Evolutionary conservation across 176 grass and related monocot genomes (phyloP).

Genomic region (Eragrostis curvula): DNA sequence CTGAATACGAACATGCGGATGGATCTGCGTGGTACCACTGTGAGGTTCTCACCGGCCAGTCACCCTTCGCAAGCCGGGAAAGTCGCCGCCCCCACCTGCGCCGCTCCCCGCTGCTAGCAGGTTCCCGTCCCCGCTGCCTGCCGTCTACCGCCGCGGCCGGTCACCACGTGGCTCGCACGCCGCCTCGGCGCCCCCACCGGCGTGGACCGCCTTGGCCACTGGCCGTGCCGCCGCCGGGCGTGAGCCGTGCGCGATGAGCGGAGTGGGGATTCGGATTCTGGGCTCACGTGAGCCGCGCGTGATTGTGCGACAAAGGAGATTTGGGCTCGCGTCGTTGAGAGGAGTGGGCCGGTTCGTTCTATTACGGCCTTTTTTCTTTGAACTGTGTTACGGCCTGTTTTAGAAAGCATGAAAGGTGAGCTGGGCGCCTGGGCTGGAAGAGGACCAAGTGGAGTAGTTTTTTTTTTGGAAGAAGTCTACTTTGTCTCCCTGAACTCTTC

Average conservation of each 20-base stretch:
- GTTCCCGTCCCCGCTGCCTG: not conserved
- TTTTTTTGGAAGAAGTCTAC: too few relatives aligned
- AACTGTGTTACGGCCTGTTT: not conserved
- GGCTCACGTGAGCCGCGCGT: slow-evolving; percentile 1
- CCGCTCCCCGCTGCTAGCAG: not conserved
- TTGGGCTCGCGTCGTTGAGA: not conserved
- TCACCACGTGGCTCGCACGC: not conserved
- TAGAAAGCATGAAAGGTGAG: not conserved
- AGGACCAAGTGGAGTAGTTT: too few relatives aligned
- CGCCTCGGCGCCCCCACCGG: not conserved
- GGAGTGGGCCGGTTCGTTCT: not conserved
- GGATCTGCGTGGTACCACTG: not conserved
- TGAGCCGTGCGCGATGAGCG: not conserved
- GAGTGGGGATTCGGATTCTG: slow-evolving; percentile 5
- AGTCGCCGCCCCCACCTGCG: not conserved
- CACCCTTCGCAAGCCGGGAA: not conserved
- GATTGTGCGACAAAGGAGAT: not conserved
- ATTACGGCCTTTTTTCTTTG: too few relatives aligned
- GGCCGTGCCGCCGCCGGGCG: slow-evolving; percentile 8
- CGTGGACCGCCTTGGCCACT: not conserved
- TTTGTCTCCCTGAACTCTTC: too few relatives aligned
- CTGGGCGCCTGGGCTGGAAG: too few relatives aligned
- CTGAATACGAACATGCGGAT: not conserved
- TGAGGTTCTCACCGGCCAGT: not conserved
- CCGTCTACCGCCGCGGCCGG: not conserved